A percentile compares a stretch with the other conserved stretches of the same genome.
Evolutionary conservation across 2,329 filamentous ascomycete species (phyloP).

Genomic region (Fulvia fulva): DNA sequence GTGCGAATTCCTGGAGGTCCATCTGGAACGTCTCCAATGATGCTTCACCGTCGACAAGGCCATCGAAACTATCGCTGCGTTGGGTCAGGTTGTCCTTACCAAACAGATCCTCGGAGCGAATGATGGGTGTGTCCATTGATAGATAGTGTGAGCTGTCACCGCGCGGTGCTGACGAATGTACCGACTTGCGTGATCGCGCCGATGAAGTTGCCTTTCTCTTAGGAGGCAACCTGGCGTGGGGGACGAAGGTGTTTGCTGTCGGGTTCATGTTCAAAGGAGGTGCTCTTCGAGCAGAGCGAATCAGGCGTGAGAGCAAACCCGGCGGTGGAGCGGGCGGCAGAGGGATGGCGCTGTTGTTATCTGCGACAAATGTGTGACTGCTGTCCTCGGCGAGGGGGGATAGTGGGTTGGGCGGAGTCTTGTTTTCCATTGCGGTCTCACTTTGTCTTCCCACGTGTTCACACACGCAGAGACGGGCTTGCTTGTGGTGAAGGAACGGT

Average conservation of each 20-base stretch:
- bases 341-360: background rate
- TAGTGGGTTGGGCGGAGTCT: background rate
- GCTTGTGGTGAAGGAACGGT: background rate
- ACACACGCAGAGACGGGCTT: background rate
- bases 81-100: slow-evolving; percentile 6
- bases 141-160: background rate
- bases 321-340: background rate
- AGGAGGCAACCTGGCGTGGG: slow-evolving; percentile 18
- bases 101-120: slow-evolving; percentile 20
- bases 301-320: background rate
- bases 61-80: background rate
- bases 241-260: slow-evolving; percentile 23
- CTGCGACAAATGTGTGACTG: background rate
- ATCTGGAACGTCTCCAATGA: background rate
- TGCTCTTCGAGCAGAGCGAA: background rate
- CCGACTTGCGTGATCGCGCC: slow-evolving; percentile 14
- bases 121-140: slow-evolving; percentile 12
- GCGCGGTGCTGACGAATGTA: slow-evolving; percentile 8
- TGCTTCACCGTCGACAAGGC: background rate
- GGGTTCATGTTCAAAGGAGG: slow-evolving; percentile 15
- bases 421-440: background rate
- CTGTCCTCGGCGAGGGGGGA: background rate
- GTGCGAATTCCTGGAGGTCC: background rate
- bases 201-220: slow-evolving; percentile 29
- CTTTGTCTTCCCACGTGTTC: background rate